phyloP scores from a whole-genome alignment of 371 early-diverging fungal genomes.

The Thermomucor indicae-seudaticae region DNA sequence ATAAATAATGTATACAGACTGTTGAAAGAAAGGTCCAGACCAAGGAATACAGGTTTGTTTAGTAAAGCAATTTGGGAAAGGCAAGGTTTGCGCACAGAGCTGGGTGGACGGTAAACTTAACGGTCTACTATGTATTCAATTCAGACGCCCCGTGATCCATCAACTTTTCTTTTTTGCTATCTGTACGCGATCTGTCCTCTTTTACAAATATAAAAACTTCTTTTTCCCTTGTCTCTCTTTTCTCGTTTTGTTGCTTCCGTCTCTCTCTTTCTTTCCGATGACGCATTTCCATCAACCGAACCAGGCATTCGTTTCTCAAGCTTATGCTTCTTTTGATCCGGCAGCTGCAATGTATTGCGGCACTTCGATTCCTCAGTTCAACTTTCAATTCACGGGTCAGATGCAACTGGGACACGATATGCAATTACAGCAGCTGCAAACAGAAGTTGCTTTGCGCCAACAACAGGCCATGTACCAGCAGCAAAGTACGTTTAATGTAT shows the following conservation, averaged over 20 bases:
- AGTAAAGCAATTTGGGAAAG: too few species aligned
- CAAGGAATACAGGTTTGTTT: too few species aligned
- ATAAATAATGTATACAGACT: too few species aligned
- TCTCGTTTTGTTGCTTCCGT: background rate
- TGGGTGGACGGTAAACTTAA: too few species aligned
- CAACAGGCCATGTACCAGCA: slow-evolving; percentile 10
- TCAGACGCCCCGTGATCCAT: too few species aligned
- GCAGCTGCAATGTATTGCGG: slow-evolving; percentile 8
- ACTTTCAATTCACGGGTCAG: slow-evolving; percentile 7
- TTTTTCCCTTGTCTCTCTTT: background rate
- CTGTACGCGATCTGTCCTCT: too few species aligned
- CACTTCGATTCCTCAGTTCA: slow-evolving; percentile 5
- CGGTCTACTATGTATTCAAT: too few species aligned
- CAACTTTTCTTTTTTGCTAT: too few species aligned
- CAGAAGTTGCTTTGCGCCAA: slow-evolving; percentile 2
- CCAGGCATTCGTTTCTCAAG: slow-evolving; percentile 1
- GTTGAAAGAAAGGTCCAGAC: too few species aligned
- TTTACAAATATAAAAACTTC: too few species aligned
- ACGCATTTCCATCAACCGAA: slow-evolving; percentile 1
- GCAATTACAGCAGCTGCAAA: slow-evolving; percentile 8
- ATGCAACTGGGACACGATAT: slow-evolving; percentile 9
- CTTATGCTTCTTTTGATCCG: slow-evolving; percentile 5
- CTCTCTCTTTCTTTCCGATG: slow-evolving; percentile 2
- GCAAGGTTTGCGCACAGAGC: too few species aligned
- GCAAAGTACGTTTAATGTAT: slow-evolving; percentile 3